Evolutionary conservation across 2,329 filamentous ascomycete species (phyloP), one percentile per base, ranked within the genome.

Genomic region (Aspergillus caelatus): DNA sequence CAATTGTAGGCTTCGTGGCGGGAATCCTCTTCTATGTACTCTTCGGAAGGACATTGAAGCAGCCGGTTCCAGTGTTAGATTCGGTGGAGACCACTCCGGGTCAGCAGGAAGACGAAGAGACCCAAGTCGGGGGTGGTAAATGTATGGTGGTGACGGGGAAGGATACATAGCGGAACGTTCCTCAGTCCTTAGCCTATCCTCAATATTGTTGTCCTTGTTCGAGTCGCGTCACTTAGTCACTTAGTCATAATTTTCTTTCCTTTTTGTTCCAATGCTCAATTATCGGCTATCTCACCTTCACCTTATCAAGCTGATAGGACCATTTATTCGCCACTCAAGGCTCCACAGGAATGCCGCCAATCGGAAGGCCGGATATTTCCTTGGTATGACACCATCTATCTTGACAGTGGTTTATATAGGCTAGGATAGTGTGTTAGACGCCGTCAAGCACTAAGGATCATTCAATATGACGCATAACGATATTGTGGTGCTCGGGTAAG

Each of bases 1-100:
- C 46, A 4, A 67, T 68, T 55, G 66, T 68, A 9, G 60, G 60
- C 3, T 65, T 65, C 41, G 56, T 67, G 7, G 64, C 64, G 3
- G 66, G 66, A 16, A 41, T 58, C 48, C 3, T 65, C 16, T 68
- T 68, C 36, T 68, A 65, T 16, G 1, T 65, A 26, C 53, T 62
- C 30, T 68, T 65, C 23, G 58, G 65, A 21, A 53, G 62, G 41
- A 57, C 54, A 12, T 64, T 57, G 1, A 30, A 55, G 19, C 46
- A 62, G 43, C 36, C 54, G 2, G 19, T 46, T 30, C 50, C 41
- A 8, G 12, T 46, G 9, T n/a, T 61, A 2, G 54, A 58, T 21
- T 26, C 63, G 1, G 54, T 62, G 3, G 54, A 64, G n/a, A 28
- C 58, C 16, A 23, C 26, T 39, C 11, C 14, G 10, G 9, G 36